These are phyloP conservation scores for Suillus hirtellus DNA, from an alignment of 768 basidiomycete species.

Conservation along the genomic window DNA sequence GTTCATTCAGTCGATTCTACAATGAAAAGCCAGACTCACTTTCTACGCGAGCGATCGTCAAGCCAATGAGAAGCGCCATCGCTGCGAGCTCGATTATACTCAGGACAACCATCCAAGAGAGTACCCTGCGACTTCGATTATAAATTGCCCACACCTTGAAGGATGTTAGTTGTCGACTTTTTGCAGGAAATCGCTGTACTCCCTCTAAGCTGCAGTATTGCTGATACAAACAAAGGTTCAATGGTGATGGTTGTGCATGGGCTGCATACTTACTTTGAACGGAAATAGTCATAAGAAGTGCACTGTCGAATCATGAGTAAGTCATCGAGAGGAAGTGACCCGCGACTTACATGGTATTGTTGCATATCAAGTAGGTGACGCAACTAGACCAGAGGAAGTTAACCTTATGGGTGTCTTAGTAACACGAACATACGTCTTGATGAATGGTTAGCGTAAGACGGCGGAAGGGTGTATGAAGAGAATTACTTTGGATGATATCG, in stretches of 20 bases:
- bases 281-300: slow-evolving; percentile 16
- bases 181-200: not conserved
- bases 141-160: slow-evolving; percentile 17
- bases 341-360: slow-evolving; percentile 12
- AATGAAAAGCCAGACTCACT: slow-evolving; percentile 8
- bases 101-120: slow-evolving; percentile 7
- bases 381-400: slow-evolving; percentile 7
- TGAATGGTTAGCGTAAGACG: not conserved
- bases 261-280: slow-evolving; percentile 13
- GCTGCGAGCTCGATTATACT: slow-evolving; percentile 6
- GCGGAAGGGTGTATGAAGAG: not conserved
- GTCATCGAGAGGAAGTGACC: not conserved
- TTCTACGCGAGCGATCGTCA: slow-evolving; percentile 11
- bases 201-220: slow-evolving; percentile 13
- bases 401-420: not conserved
- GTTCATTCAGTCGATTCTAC: slow-evolving; percentile 1
- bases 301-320: slow-evolving; percentile 4
- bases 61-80: slow-evolving; percentile 13
- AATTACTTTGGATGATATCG: slow-evolving; percentile 9
- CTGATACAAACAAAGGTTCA: not conserved
- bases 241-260: not conserved
- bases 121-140: slow-evolving; percentile 10
- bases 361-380: slow-evolving; percentile 9
- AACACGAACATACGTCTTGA: not conserved
- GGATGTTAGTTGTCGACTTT: not conserved